phyloP scores from a whole-genome alignment of 495 filamentous ascomycete genomes.

The Aspergillus funiculosus region DNA sequence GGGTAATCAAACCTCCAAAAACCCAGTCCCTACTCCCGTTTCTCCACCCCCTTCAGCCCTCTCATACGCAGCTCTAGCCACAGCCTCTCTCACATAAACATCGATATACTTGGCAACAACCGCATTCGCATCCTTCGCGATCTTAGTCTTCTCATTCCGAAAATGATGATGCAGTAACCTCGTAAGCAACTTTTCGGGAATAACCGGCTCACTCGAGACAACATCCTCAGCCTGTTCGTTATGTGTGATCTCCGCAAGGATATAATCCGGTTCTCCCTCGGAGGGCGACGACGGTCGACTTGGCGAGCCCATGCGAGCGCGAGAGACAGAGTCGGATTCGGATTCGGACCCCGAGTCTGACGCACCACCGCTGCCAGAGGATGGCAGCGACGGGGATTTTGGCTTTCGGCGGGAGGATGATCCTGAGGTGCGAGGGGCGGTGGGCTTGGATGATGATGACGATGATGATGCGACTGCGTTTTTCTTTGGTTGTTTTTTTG shows the following conservation, averaged over 20 bases:
- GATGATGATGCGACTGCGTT: constrained; percentile 12
- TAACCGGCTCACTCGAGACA: constrained; percentile 42
- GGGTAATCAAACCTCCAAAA: constrained; percentile 61
- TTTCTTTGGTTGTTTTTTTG: constrained; percentile 12
- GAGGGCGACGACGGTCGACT: constrained; percentile 10
- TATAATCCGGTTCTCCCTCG: constrained; percentile 36
- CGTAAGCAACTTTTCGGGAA: constrained; percentile 70
- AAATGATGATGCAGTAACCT: constrained; percentile 75
- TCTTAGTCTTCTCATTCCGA: constrained; percentile 58
- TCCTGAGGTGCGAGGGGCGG: constrained; percentile 1
- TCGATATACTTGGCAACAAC: constrained; percentile 84
- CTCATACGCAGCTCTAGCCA: constrained; percentile 73
- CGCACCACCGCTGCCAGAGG: no score
- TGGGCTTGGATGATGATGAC: constrained; percentile 9
- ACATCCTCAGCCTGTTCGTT: constrained; percentile 28
- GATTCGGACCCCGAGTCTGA: constrained; percentile 9
- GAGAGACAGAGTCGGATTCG: constrained; percentile 20
- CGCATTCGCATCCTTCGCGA: constrained; percentile 71
- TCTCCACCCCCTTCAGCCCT: constrained; percentile 42
- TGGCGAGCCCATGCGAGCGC: constrained; percentile 6
- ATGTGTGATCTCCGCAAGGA: constrained; percentile 43
- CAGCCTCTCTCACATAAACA: constrained; percentile 85
- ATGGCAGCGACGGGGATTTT: constrained; percentile 8
- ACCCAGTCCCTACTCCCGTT: constrained; percentile 47
- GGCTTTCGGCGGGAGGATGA: constrained; percentile 1